Conservation (phyloP, 2,329 filamentous ascomycete species). For the Penicillium sp. region DNA sequence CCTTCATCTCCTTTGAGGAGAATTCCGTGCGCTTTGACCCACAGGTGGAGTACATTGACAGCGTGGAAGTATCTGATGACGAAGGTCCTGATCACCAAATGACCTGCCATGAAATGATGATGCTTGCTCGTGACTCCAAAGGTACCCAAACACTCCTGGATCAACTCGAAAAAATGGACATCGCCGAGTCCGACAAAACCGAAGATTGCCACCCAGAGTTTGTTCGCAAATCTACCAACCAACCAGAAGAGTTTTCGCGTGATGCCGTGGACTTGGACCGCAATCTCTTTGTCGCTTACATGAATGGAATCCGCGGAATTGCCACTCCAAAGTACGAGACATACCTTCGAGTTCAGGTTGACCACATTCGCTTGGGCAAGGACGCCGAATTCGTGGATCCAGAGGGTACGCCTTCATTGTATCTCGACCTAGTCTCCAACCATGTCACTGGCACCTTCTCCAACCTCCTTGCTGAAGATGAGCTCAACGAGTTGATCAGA, state of each 20-base stretch:
- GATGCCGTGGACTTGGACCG: conserved; percentile 42
- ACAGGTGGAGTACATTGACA: conserved; percentile 37
- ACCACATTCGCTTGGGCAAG: conserved; percentile 34
- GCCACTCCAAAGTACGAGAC: conserved; percentile 33
- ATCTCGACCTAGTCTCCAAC: conserved; percentile 37
- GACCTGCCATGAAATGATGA: conserved; percentile 44
- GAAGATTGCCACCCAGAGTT: conserved; percentile 16
- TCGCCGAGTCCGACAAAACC: conserved; percentile 17
- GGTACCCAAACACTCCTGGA: conserved; percentile 19
- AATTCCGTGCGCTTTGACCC: conserved; percentile 36
- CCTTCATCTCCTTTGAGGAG: conserved; percentile 37
- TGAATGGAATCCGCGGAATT: conserved; percentile 43
- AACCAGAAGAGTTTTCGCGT: conserved; percentile 36
- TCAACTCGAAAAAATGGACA: conserved; percentile 17
- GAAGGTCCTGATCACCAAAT: conserved; percentile 29
- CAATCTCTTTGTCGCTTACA: conserved; percentile 40
- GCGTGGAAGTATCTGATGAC: conserved; percentile 24
- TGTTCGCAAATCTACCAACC: conserved; percentile 19
- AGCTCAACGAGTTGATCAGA: conserved; percentile 34
- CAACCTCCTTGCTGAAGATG: conserved; percentile 39
- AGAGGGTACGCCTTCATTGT: conserved; percentile 31
- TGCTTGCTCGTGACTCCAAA: conserved; percentile 30
- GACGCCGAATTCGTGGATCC: conserved; percentile 34
- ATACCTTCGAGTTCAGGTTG: conserved; percentile 34
- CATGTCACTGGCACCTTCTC: conserved; percentile 43